A percentile compares a stretch with the other conserved stretches of the same genome.
Conservation (phyloP, 257 asterid genomes). For the Nicotiana paniculata region DNA sequence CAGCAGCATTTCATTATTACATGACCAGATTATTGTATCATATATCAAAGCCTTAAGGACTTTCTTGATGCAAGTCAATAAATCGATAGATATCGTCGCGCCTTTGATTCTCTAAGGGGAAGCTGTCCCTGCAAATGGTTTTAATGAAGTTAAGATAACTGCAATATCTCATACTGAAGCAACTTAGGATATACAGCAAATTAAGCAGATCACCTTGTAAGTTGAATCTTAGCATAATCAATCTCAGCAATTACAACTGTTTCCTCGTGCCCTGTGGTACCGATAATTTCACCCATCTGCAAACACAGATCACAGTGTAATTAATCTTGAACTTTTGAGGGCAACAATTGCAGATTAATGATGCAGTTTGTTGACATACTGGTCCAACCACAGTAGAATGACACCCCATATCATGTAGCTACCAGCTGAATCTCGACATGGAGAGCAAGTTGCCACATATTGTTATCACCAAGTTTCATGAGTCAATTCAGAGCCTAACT, state of each 20-base stretch:
- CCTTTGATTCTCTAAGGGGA: constrained; percentile 28
- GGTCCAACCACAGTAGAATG: constrained; percentile 40
- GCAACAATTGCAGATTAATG: background rate
- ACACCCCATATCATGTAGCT: constrained; percentile 36
- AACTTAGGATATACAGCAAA: background rate
- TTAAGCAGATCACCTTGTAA: constrained; percentile 14
- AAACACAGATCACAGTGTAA: background rate
- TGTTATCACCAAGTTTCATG: constrained; percentile 4
- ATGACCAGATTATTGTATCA: no score
- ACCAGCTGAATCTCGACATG: constrained; percentile 35
- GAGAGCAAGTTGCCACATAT: constrained; percentile 44
- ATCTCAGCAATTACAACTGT: constrained; percentile 24
- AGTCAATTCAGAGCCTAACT: background rate
- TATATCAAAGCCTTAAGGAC: no score
- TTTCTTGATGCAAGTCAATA: background rate
- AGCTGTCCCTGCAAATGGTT: constrained; percentile 15
- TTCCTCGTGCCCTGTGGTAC: constrained; percentile 31
- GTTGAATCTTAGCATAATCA: constrained; percentile 23
- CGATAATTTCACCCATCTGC: constrained; percentile 38
- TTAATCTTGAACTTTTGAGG: background rate
- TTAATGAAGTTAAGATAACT: background rate
- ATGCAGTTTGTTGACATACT: constrained; percentile 9
- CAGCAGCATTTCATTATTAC: background rate
- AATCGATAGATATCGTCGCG: constrained; percentile 29
- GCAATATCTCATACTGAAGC: background rate